Conservation (phyloP, 2,329 filamentous ascomycete genomes). For the Clonostachys chloroleuca region DNA sequence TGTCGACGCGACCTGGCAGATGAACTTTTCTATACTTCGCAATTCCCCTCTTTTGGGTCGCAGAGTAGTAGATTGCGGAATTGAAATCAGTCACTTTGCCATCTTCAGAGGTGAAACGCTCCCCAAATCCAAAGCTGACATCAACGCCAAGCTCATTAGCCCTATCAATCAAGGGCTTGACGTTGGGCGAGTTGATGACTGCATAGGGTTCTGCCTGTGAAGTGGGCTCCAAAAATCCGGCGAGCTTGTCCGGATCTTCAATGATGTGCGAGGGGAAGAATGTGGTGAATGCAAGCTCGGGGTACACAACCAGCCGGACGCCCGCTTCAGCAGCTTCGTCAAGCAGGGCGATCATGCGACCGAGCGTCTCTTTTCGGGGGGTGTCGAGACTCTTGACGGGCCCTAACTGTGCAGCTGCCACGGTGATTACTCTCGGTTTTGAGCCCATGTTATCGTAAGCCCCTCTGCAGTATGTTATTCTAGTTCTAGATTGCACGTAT, state of each 20-base stretch:
- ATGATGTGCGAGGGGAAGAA: slow-evolving; percentile 51
- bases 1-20: slow-evolving; percentile 46
- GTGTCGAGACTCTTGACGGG: slow-evolving; percentile 24
- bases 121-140: slow-evolving; percentile 47
- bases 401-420: slow-evolving; percentile 53
- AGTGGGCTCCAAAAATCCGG: slow-evolving; percentile 44
- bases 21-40: slow-evolving; percentile 52
- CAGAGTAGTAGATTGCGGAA: slow-evolving; percentile 42
- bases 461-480: no score
- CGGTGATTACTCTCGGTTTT: slow-evolving; percentile 6
- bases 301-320: slow-evolving; percentile 46
- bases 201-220: slow-evolving; percentile 13
- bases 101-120: slow-evolving; percentile 24
- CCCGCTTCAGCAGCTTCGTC: slow-evolving; percentile 33
- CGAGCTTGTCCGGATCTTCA: slow-evolving; percentile 33
- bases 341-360: slow-evolving; percentile 43
- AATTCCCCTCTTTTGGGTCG: slow-evolving; percentile 28
- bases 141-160: slow-evolving; percentile 42
- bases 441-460: no score
- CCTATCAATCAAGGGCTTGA: slow-evolving; percentile 41
- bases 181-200: slow-evolving; percentile 28
- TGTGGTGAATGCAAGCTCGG: slow-evolving; percentile 49
- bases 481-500: no score
- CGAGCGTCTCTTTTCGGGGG: slow-evolving; percentile 33
- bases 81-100: slow-evolving; percentile 39